Evolutionary conservation across 106 monocot species (phyloP).

Genomic region (Phalaenopsis equestris): DNA sequence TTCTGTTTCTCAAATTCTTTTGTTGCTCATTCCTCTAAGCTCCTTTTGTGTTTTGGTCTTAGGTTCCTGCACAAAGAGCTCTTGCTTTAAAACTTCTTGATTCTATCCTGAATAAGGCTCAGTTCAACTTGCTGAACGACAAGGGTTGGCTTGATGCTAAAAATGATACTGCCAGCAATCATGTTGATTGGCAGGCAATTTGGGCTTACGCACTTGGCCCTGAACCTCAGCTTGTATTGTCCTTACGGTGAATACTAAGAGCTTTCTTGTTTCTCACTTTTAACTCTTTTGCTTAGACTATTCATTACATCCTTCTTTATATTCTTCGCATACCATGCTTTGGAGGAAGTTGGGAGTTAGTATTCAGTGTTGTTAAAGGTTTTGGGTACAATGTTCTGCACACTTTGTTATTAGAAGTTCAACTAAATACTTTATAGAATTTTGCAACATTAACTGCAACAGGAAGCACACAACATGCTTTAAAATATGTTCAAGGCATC

Average conservation of each 20-base stretch:
- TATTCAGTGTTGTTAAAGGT: not conserved
- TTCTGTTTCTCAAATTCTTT: not conserved
- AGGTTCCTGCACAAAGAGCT: conserved; percentile 82
- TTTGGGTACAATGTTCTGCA: not conserved
- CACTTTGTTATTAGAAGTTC: not conserved
- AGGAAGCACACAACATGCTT: not conserved
- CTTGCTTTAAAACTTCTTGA: conserved; percentile 75
- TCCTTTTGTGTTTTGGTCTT: conserved; percentile 14
- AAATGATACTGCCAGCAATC: conserved; percentile 11
- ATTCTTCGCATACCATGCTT: not conserved
- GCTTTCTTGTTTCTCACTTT: not conserved
- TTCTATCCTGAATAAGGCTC: conserved; percentile 56
- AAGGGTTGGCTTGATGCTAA: conserved; percentile 15
- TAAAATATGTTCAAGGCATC: too few species aligned
- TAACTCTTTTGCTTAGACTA: not conserved
- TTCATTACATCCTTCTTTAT: not conserved
- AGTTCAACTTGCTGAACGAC: conserved; percentile 43
- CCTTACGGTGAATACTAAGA: conserved; percentile 49
- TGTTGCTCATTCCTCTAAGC: not conserved
- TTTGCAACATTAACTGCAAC: not conserved
- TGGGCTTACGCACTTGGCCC: conserved; percentile 97
- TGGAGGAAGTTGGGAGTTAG: not conserved
- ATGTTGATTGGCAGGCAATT: conserved; percentile 85
- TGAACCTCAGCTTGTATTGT: conserved; percentile 76
- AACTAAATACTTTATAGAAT: not conserved